Base-by-base conservation (phyloP, 768 basidiomycete species). In the Suillus paluster region DNA sequence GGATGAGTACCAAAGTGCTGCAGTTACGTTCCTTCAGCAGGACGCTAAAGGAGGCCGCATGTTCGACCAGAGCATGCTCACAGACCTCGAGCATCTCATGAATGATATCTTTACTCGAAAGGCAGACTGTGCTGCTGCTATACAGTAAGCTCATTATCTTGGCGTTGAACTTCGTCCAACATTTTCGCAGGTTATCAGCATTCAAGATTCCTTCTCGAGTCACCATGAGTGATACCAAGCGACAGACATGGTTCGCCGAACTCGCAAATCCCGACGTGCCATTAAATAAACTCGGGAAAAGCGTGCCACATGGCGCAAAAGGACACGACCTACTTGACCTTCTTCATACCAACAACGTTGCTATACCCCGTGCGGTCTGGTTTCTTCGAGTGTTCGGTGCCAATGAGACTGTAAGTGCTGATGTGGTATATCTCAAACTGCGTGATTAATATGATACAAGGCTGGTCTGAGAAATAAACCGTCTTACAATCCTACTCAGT, bases 121-220 rank as follows among this genome's bases (percentile, higher is more conserved):
- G 53, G 79, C 82, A 10, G 87, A 90, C 57, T 79, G 74, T 58
- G 72, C 83, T 12, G 81, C 88, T 21, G 59, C 80, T 5, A 77
- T 94, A 49, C 88, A 90, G 93, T 93, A 71, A 67, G 90, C 78
- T 38, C 59, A 5, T 2, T 36, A 27, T 49, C 17, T 27, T 9
- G 34, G 4, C 7, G 17, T 52, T 11, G 9, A 14, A 41, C 7
- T 30, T 25, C 39, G 33, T 54, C 54, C 39, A 66, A 39, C 62
- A 9, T 33, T 21, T 19, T 60, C 30, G 9, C 57, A 67, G 92
- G 15, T 63, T 83, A 6, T 86, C 87, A 25, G 82, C 87, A 1
- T 95, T 92, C 74, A 89, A 88, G 57, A 85, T 94, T 66, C 93
- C 93, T 0, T 85, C 88, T n/a, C 79, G 93, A 67, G 91, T 92